Base-by-base conservation (phyloP, 2,329 filamentous ascomycete genomes). In the Penicillium sp. region DNA sequence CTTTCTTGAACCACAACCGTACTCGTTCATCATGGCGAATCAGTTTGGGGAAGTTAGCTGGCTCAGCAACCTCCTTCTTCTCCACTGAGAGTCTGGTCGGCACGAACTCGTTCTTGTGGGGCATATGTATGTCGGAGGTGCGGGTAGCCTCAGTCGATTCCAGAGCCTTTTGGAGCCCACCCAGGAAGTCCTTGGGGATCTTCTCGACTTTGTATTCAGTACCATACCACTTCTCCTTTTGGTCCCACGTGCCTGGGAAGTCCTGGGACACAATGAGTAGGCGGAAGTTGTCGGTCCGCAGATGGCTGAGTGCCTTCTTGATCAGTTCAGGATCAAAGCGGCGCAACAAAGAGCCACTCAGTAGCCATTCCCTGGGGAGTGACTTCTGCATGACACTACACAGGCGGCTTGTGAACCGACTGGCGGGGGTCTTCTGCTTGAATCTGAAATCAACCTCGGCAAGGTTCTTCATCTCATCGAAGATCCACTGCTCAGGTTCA, bases 1-100 rank as follows among this genome's bases (percentile, higher is more conserved):
- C 93, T 72, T 97, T 97, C 77, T 99, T 99, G 77, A 85, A 96
- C 93, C 93, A 99, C 2, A 89, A 86, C 27, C 91, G 84, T 0
- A 88, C 84, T 29, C 83, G 75, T 5, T 84, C 78, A 58, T 96
- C 92, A 61, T 95, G 90, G 58, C 91, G 84, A 54, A 99, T 86
- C 19, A 99, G 77, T 53, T 84, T 86, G 0, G 93, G 93, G 0
- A 83, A 77, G 47, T 87, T 79, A 0, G 84, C 76, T 1, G 90
- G 87, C 59, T 88, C 81, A 22, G 82, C 77, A n/a, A 93, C 80
- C 30, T 95, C 88, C 70, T 89, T 95, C 78, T 93, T 95, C 69
- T 96, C 90, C 2, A 99, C 93, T 44, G 95, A 89, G 3, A 99
- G 80, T 56, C 93, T 87, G 14, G 84, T 93, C 2, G 93, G 93